Evolutionary conservation across 441 rosid species (phyloP).

Genomic region (Corymbia citriodora): DNA sequence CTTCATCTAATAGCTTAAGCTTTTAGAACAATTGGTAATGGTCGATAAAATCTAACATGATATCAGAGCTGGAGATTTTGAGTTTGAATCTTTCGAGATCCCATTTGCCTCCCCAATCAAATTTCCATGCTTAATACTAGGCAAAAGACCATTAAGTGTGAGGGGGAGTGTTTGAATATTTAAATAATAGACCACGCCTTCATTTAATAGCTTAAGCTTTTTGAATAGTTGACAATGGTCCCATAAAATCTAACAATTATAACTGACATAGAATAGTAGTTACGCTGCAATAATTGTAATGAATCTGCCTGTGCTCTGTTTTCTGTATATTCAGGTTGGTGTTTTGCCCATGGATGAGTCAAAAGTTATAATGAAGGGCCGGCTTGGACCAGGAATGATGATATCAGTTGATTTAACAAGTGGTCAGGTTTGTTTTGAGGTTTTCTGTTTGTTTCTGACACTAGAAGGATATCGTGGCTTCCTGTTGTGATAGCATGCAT

Average conservation of each 20-base stretch:
- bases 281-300: neutral
- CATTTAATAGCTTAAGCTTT: too few relatives aligned
- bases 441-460: slow-evolving; percentile 5
- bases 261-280: neutral
- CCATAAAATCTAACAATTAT: neutral
- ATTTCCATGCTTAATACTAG: too few relatives aligned
- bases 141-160: too few relatives aligned
- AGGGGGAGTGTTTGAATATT: too few relatives aligned
- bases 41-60: too few relatives aligned
- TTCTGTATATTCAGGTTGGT: slow-evolving; percentile 66
- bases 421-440: slow-evolving; percentile 80
- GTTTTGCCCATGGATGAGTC: slow-evolving; percentile 96
- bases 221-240: too few relatives aligned
- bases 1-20: too few relatives aligned
- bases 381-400: slow-evolving; percentile 99
- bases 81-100: too few relatives aligned
- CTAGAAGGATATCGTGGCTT: neutral
- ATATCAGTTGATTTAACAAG: slow-evolving; percentile 75
- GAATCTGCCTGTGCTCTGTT: neutral
- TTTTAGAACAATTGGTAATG: too few relatives aligned
- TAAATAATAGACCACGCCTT: too few relatives aligned
- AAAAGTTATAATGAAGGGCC: slow-evolving; percentile 89
- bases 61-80: too few relatives aligned
- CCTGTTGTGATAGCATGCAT: neutral
- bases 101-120: too few relatives aligned